phyloP scores from a whole-genome alignment of 2,329 filamentous ascomycete species.

The Chaetomiaceae sp. region DNA sequence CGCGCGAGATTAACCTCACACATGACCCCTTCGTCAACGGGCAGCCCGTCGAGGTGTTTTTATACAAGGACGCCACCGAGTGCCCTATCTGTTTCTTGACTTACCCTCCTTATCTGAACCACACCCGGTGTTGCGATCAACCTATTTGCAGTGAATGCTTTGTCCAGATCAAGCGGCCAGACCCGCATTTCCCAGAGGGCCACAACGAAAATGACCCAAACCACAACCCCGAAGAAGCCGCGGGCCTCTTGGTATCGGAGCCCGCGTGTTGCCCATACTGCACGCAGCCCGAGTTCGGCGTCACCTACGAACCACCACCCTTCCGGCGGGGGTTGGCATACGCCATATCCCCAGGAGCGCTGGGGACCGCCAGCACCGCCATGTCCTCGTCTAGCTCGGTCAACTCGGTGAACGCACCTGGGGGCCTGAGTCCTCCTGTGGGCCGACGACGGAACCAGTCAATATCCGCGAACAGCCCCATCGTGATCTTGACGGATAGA shows the following conservation, averaged over 20 bases:
- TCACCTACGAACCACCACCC: constrained; percentile 86
- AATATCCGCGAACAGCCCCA: constrained; percentile 74
- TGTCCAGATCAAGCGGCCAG: constrained; percentile 92
- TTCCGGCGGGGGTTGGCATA: constrained; percentile 81
- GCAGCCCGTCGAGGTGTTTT: constrained; percentile 83
- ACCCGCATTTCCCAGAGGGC: constrained; percentile 84
- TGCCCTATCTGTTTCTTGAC: constrained; percentile 96
- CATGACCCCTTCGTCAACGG: constrained; percentile 86
- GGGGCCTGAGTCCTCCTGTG: constrained; percentile 29
- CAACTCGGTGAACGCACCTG: constrained; percentile 47
- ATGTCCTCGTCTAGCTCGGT: constrained; percentile 85
- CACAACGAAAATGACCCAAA: constrained; percentile 40
- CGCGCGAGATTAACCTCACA: constrained; percentile 73
- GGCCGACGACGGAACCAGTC: constrained; percentile 42
- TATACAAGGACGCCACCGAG: constrained; percentile 86
- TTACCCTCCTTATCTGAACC: constrained; percentile 91
- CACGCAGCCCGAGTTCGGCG: constrained; percentile 87
- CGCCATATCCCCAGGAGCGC: constrained; percentile 42
- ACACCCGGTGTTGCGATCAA: constrained; percentile 91
- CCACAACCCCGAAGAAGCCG: constrained; percentile 43
- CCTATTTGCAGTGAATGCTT: constrained; percentile 98
- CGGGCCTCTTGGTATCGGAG: constrained; percentile 75
- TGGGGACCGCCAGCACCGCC: constrained; percentile 55
- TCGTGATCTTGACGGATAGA: constrained; percentile 86
- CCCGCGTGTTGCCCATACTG: constrained; percentile 92